Evolutionary conservation across 2,329 filamentous ascomycete species (phyloP).

Genomic region (Chaetomium globosum): DNA sequence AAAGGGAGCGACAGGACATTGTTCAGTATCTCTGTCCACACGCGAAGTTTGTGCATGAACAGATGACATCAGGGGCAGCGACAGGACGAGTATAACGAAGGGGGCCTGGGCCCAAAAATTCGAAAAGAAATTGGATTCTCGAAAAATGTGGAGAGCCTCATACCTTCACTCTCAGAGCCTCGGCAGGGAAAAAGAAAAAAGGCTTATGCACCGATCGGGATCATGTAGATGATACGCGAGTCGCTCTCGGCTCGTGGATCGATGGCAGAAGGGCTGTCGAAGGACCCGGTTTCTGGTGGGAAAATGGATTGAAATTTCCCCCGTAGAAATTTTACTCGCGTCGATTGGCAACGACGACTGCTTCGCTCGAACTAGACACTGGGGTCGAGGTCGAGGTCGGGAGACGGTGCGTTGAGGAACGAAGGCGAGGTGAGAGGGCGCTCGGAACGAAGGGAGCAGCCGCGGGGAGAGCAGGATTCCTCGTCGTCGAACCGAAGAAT

Average conservation of each 20-base stretch:
- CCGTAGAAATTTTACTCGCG: slow-evolving; percentile 6
- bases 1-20: slow-evolving; percentile 40
- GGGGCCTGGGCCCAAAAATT: slow-evolving; percentile 14
- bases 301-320: slow-evolving; percentile 21
- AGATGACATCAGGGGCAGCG: slow-evolving; percentile 32
- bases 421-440: slow-evolving; percentile 15
- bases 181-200: slow-evolving; percentile 33
- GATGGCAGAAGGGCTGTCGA: slow-evolving; percentile 5
- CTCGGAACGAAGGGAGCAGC: slow-evolving; percentile 44
- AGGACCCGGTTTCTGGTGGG: slow-evolving; percentile 14
- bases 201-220: slow-evolving; percentile 36
- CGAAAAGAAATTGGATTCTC: slow-evolving; percentile 21
- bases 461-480: slow-evolving; percentile 47
- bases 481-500: slow-evolving; percentile 51
- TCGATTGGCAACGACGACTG: slow-evolving; percentile 16
- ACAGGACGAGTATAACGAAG: slow-evolving; percentile 10
- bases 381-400: slow-evolving; percentile 23
- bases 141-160: slow-evolving; percentile 22
- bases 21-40: slow-evolving; percentile 34
- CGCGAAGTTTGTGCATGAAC: slow-evolving; percentile 22
- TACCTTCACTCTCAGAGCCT: slow-evolving; percentile 39
- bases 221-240: slow-evolving; percentile 36
- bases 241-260: slow-evolving; percentile 21
- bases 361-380: slow-evolving; percentile 20
- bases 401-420: slow-evolving; percentile 20